Evolutionary conservation across 2,329 filamentous ascomycete genomes (phyloP).

Genomic region (Iodosphaeria phyllophila): DNA sequence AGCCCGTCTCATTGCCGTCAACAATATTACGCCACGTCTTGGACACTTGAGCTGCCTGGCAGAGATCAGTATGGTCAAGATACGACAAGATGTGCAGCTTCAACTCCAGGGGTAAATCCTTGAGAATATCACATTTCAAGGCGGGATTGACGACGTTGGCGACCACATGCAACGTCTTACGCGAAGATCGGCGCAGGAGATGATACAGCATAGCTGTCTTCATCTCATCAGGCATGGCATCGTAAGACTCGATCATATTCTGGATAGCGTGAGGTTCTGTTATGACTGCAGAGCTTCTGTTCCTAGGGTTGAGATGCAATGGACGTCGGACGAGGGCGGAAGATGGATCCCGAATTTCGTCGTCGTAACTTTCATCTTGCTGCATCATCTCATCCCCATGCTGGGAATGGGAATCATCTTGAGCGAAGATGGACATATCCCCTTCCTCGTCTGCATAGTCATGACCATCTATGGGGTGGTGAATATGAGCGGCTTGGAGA

Average conservation of each 20-base stretch:
- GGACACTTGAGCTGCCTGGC: slow-evolving; percentile 79
- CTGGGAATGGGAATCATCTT: slow-evolving; percentile 25
- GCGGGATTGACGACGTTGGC: slow-evolving; percentile 85
- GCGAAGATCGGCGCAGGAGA: slow-evolving; percentile 69
- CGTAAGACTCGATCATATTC: slow-evolving; percentile 73
- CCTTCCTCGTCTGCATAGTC: slow-evolving; percentile 26
- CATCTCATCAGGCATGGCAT: slow-evolving; percentile 76
- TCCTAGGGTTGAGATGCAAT: slow-evolving; percentile 10
- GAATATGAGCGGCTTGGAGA: slow-evolving; percentile 47
- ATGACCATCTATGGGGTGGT: slow-evolving; percentile 16
- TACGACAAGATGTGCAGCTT: slow-evolving; percentile 77
- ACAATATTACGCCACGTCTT: slow-evolving; percentile 84
- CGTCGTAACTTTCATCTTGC: too few relatives aligned
- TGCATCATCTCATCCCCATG: too few relatives aligned
- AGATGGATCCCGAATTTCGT: too few relatives aligned
- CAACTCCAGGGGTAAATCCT: slow-evolving; percentile 67
- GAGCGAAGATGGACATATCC: slow-evolving; percentile 14
- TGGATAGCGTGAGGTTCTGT: slow-evolving; percentile 84
- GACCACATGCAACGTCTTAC: slow-evolving; percentile 75
- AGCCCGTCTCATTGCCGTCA: slow-evolving; percentile 84
- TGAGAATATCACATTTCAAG: slow-evolving; percentile 83
- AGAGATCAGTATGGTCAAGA: slow-evolving; percentile 71
- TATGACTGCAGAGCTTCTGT: slow-evolving; percentile 24
- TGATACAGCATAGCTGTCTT: slow-evolving; percentile 97
- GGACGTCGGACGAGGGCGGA: too few relatives aligned